These are phyloP conservation scores for Epichloe gansuensis DNA, from an alignment of 2,329 filamentous ascomycete species.

Conservation along the genomic window DNA sequence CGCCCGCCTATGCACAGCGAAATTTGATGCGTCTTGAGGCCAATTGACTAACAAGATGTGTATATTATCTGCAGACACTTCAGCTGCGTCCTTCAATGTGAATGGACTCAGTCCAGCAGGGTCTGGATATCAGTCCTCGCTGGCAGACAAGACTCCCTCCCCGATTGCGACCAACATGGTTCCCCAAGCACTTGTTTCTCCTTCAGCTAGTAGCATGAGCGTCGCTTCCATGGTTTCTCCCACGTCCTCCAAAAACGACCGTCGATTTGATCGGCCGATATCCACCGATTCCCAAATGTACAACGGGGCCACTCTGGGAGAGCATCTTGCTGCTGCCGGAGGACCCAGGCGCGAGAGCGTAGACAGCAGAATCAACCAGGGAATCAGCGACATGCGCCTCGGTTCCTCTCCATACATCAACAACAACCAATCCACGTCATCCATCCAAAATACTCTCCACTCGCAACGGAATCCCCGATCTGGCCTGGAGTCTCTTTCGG, in stretches of 20 bases:
- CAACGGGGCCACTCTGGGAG: conserved; percentile 18
- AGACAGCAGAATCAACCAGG: conserved; percentile 64
- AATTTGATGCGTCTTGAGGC: too few relatives aligned
- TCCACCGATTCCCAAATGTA: conserved; percentile 21
- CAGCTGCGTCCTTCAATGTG: conserved; percentile 25
- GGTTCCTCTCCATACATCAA: conserved; percentile 58
- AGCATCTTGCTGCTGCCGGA: conserved; percentile 29
- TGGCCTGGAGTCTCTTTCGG: conserved; percentile 37
- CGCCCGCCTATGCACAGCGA: too few relatives aligned
- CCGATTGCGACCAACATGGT: conserved; percentile 39
- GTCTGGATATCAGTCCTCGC: conserved; percentile 36
- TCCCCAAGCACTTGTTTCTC: conserved; percentile 41
- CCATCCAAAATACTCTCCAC: conserved; percentile 57
- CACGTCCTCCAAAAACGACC: conserved; percentile 32
- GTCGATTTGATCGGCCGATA: conserved; percentile 30
- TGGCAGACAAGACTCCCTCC: conserved; percentile 49
- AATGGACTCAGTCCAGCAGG: conserved; percentile 28
- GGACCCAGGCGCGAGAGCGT: conserved; percentile 55
- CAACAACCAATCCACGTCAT: conserved; percentile 64
- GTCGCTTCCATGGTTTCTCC: conserved; percentile 54
- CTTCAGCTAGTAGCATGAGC: conserved; percentile 47
- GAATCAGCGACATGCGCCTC: conserved; percentile 56
- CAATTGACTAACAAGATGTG: conserved; percentile 1
- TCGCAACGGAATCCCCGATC: conserved; percentile 49
- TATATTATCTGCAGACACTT: conserved; percentile 19